Conservation (phyloP, 176 grass and related monocot genomes). For the Eleusine indica region DNA sequence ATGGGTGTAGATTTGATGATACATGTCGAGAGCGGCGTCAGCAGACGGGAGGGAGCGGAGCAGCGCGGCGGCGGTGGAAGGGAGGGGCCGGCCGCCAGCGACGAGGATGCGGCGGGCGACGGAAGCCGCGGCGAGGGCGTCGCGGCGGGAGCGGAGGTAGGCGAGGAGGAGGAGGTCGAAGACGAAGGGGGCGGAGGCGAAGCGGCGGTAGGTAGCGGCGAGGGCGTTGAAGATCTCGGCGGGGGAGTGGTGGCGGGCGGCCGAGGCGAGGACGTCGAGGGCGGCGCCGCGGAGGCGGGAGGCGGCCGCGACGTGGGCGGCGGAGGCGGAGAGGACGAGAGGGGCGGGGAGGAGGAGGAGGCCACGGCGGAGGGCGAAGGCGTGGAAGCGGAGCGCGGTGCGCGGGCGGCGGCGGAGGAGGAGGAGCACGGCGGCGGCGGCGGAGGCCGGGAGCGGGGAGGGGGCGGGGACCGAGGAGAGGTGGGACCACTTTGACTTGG, state of each 20-base stretch:
- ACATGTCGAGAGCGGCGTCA: slow-evolving; percentile 49
- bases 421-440: slow-evolving; percentile 39
- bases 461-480: slow-evolving; percentile 42
- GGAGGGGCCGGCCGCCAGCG: slow-evolving; percentile 22
- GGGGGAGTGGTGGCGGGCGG: slow-evolving; percentile 26
- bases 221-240: slow-evolving; percentile 35
- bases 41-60: slow-evolving; percentile 35
- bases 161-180: slow-evolving; percentile 56
- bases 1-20: slow-evolving; percentile 39
- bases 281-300: slow-evolving; percentile 33
- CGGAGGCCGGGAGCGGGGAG: slow-evolving; percentile 16
- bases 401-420: slow-evolving; percentile 41
- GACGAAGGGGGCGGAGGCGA: slow-evolving; percentile 33
- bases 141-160: slow-evolving; percentile 38
- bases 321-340: slow-evolving; percentile 18
- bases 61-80: slow-evolving; percentile 21
- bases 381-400: slow-evolving; percentile 41
- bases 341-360: slow-evolving; percentile 13
- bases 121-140: slow-evolving; percentile 23
- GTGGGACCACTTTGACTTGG: slow-evolving; percentile 52
- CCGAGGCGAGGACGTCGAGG: slow-evolving; percentile 27
- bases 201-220: slow-evolving; percentile 39
- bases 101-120: slow-evolving; percentile 22
- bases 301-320: slow-evolving; percentile 32
- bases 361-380: slow-evolving; percentile 27